Evolutionary conservation across 768 basidiomycete species (phyloP).

Genomic region (Plicaturopsis crispa): DNA sequence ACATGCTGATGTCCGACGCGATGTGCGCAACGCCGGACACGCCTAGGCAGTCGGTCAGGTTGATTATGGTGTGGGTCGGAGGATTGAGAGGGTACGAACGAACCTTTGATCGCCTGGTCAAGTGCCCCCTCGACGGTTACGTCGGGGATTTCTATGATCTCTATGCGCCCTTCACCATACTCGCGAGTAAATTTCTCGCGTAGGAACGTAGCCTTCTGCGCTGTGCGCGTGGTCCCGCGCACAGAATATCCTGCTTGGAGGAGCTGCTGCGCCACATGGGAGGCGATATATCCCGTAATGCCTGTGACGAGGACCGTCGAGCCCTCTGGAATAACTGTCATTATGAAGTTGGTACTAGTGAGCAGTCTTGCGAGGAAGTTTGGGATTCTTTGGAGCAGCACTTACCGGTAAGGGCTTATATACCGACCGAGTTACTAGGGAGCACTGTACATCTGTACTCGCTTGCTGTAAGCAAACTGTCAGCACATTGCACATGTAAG

Average conservation of each 20-base stretch:
- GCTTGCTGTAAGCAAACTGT: too few species aligned
- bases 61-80: slow-evolving; percentile 9
- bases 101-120: slow-evolving; percentile 37
- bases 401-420: too few species aligned
- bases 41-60: background rate
- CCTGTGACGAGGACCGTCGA: background rate
- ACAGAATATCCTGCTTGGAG: slow-evolving; percentile 30
- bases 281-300: slow-evolving; percentile 30
- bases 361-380: too few species aligned
- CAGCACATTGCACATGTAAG: too few species aligned
- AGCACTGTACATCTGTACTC: too few species aligned
- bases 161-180: slow-evolving; percentile 25
- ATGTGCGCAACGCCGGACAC: background rate
- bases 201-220: slow-evolving; percentile 33
- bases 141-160: slow-evolving; percentile 29
- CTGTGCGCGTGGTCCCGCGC: slow-evolving; percentile 33
- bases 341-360: too few species aligned
- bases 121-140: slow-evolving; percentile 28
- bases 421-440: too few species aligned
- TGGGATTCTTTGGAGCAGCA: too few species aligned
- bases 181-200: slow-evolving; percentile 21
- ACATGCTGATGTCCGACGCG: background rate
- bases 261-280: slow-evolving; percentile 26
- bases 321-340: background rate
- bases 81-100: slow-evolving; percentile 12